Base-by-base conservation (phyloP, 1,284 basidiomycete genomes). In the Phellinidium pouzarii region DNA sequence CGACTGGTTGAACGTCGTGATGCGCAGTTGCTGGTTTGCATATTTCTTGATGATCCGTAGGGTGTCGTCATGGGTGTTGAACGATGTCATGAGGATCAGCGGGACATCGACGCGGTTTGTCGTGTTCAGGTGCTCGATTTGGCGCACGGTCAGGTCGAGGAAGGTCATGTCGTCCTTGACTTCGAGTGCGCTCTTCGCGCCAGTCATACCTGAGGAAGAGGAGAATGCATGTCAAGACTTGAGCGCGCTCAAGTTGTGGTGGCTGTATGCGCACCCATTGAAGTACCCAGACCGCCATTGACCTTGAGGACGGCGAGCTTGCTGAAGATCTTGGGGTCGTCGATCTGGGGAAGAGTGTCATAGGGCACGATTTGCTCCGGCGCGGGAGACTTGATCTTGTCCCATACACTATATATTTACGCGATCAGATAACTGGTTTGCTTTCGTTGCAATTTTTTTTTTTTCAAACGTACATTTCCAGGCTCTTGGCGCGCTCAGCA, bases 41-140 rank as follows among this genome's bases (percentile, higher is more conserved):
- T 99, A 99, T 75, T 99, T 99, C 72, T 98, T 96, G 75, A 99
- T 99, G 76, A 98, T 96, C 57, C 94, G 88, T 54, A 92, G 80
- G 45, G 94, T 96, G 69, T 96, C 94, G 50, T 95, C 93, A 69
- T 95, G 94, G 40, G 96, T 98, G 79, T 99, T 98, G 85, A 99
- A 98, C 59, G 94, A 97, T 66, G 96, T 98, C 95, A 99, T 99
- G 67, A 99, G 84, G 73, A 98, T 95, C 68, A 99, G 91, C 12
- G 95, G 94, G 44, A 98, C 94, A 72, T 96, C 83, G 61, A 84
- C 84, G 44, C 76, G 75, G 65, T 72, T 71, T 50, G 79, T 79
- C 47, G 84, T 87, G 71, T 87, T 87, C 64, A 87, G 80, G 61
- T 87, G 85, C 66, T 99, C 95, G 63, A 99, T 98, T 73, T 99